phyloP scores from a whole-genome alignment of 805 yeast genomes.

The Candida incommunis region DNA sequence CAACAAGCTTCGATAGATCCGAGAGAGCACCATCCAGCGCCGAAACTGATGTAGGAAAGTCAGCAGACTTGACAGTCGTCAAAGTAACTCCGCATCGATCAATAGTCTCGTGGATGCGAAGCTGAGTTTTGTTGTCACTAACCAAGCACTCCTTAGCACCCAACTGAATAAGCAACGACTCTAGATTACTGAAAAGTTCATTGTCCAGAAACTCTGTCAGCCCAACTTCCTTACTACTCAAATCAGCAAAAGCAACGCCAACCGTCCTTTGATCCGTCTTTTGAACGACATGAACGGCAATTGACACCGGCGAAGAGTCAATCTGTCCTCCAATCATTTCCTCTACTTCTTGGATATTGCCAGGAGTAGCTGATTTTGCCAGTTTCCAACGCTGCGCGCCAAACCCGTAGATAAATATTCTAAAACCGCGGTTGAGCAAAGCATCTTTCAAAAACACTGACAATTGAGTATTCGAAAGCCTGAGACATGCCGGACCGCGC shows the following conservation, averaged over 20 bases:
- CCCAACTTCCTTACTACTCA: slow-evolving; percentile 51
- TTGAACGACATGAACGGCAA: slow-evolving; percentile 32
- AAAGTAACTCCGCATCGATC: slow-evolving; percentile 67
- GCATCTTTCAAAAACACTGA: slow-evolving; percentile 48
- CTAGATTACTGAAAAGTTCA: slow-evolving; percentile 75
- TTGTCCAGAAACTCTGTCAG: slow-evolving; percentile 73
- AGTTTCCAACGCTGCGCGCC: slow-evolving; percentile 34
- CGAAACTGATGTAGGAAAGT: slow-evolving; percentile 30
- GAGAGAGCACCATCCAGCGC: slow-evolving; percentile 44
- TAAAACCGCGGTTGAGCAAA: slow-evolving; percentile 55
- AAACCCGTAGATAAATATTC: slow-evolving; percentile 67
- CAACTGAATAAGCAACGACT: slow-evolving; percentile 71
- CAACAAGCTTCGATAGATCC: slow-evolving; percentile 61
- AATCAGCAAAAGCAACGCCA: slow-evolving; percentile 72
- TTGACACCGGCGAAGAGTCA: slow-evolving; percentile 38
- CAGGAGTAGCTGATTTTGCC: slow-evolving; percentile 68
- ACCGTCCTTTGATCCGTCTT: slow-evolving; percentile 34
- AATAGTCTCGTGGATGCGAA: slow-evolving; percentile 55
- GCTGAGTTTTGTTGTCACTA: slow-evolving; percentile 29
- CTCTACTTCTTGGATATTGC: slow-evolving; percentile 69
- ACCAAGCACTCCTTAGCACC: slow-evolving; percentile 79
- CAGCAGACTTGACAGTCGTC: slow-evolving; percentile 41
- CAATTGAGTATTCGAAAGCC: slow-evolving; percentile 66
- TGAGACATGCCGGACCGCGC: slow-evolving; percentile 26
- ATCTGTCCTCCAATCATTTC: slow-evolving; percentile 40